Conservation (phyloP, 2,329 filamentous ascomycete genomes). For the Ophiostoma triangulosporum region DNA sequence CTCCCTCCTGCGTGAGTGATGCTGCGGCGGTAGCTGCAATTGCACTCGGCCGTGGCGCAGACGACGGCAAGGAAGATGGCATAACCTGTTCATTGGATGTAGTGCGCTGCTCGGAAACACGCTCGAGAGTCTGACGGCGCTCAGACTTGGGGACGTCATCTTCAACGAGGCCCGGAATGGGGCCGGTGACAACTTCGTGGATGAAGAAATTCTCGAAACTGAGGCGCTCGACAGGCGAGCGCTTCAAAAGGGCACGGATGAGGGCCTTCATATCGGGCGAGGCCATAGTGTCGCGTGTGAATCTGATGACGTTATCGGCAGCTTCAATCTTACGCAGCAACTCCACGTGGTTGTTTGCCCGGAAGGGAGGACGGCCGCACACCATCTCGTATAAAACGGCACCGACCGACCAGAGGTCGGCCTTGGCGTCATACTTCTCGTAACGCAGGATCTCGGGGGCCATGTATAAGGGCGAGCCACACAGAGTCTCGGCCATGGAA, state of each 20-base stretch:
- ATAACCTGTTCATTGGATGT: not conserved
- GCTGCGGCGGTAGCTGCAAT: not conserved
- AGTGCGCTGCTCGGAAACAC: conserved; percentile 13
- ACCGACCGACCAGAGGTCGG: conserved; percentile 93
- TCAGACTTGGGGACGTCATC: conserved; percentile 50
- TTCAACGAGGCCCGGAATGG: conserved; percentile 69
- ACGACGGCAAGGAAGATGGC: not conserved
- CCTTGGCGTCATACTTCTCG: conserved; percentile 93
- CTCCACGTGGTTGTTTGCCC: conserved; percentile 89
- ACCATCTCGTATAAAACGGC: conserved; percentile 96
- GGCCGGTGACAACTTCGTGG: conserved; percentile 55
- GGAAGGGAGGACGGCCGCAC: conserved; percentile 77
- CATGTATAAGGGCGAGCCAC: conserved; percentile 96
- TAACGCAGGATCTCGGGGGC: conserved; percentile 94
- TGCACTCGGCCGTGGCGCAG: not conserved
- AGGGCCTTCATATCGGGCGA: conserved; percentile 67
- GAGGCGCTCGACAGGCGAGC: conserved; percentile 71
- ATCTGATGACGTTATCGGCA: conserved; percentile 72
- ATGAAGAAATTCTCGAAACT: conserved; percentile 78
- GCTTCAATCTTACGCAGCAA: conserved; percentile 83
- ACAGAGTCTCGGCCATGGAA: conserved; percentile 87
- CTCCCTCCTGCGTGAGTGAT: not conserved
- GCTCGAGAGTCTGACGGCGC: conserved; percentile 6
- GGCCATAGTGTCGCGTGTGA: conserved; percentile 57
- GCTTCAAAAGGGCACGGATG: conserved; percentile 69